Evolutionary conservation across 805 yeast species (phyloP).

Genomic region (Lachancea meyersii): DNA sequence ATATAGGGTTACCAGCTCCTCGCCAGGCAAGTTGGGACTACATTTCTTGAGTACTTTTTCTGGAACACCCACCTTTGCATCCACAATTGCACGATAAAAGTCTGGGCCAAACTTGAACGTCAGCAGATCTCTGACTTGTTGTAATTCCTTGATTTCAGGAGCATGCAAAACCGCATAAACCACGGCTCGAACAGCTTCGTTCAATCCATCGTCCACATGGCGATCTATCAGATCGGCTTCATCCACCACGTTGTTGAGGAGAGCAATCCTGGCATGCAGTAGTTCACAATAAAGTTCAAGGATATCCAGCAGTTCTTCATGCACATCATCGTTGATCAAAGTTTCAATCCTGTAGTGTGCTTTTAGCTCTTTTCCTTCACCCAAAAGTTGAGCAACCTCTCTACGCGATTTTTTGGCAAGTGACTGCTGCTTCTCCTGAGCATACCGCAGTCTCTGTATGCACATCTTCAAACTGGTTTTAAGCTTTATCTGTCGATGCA

Average conservation of each 20-base stretch:
- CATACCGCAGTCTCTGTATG: slow-evolving; percentile 59
- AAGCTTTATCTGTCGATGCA: slow-evolving; percentile 14
- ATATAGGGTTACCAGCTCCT: slow-evolving; percentile 60
- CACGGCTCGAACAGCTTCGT: slow-evolving; percentile 68
- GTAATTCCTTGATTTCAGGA: slow-evolving; percentile 68
- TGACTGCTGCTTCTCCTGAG: slow-evolving; percentile 70
- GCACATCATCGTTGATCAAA: slow-evolving; percentile 74
- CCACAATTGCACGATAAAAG: slow-evolving; percentile 40
- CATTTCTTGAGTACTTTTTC: slow-evolving; percentile 61
- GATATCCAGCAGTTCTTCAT: slow-evolving; percentile 70
- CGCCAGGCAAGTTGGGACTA: slow-evolving; percentile 58
- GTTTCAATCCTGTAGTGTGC: slow-evolving; percentile 81
- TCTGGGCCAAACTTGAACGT: slow-evolving; percentile 62
- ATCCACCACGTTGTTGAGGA: slow-evolving; percentile 42
- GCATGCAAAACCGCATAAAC: slow-evolving; percentile 61
- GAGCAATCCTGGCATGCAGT: slow-evolving; percentile 63
- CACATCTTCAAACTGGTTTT: slow-evolving; percentile 51
- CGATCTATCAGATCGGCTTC: slow-evolving; percentile 29
- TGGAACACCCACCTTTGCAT: slow-evolving; percentile 45
- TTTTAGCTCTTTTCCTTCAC: slow-evolving; percentile 68
- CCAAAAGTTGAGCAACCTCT: slow-evolving; percentile 61
- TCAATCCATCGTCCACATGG: slow-evolving; percentile 40
- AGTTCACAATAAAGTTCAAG: slow-evolving; percentile 80
- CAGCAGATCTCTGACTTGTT: slow-evolving; percentile 54
- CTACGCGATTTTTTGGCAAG: slow-evolving; percentile 69